Percentiles rank a stretch among this genome's conserved stretches.
Evolutionary conservation across 345 rosid species (phyloP).

Genomic region (Salix koriyanagi): DNA sequence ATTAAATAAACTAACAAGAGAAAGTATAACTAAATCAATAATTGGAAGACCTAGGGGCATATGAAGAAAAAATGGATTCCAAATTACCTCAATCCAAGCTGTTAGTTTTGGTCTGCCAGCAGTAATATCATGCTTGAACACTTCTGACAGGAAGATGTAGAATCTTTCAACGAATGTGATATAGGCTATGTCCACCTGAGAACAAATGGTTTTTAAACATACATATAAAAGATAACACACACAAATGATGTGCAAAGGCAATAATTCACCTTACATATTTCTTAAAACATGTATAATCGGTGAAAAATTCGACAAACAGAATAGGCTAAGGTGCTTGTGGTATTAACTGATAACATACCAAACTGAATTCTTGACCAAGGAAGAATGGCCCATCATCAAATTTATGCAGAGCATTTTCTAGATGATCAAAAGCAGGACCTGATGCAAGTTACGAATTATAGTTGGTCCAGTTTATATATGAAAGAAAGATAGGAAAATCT

Average conservation of each 20-base stretch:
- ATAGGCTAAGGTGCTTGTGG: background rate
- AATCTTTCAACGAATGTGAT: constrained; percentile 65
- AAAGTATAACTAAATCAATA: background rate
- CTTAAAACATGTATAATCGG: background rate
- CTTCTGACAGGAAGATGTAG: constrained; percentile 45
- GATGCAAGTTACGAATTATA: constrained; percentile 15
- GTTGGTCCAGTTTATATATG: background rate
- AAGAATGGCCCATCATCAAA: constrained; percentile 85
- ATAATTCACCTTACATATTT: background rate
- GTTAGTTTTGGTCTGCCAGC: constrained; percentile 70
- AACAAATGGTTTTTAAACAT: constrained; percentile 1
- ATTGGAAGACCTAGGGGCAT: background rate
- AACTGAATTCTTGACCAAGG: constrained; percentile 65
- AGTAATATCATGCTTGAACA: constrained; percentile 50
- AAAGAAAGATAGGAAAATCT: background rate
- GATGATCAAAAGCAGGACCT: constrained; percentile 69
- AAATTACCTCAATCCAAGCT: constrained; percentile 62
- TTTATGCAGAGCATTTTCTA: constrained; percentile 62
- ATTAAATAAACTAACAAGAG: background rate
- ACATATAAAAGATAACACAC: background rate
- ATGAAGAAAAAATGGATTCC: background rate
- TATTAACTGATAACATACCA: constrained; percentile 33
- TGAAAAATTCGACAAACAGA: background rate
- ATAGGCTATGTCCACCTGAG: constrained; percentile 72
- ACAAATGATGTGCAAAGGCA: background rate